These are phyloP conservation scores for Claviceps pusilla DNA, from an alignment of 2,329 filamentous ascomycete species.

Conservation along the genomic window DNA sequence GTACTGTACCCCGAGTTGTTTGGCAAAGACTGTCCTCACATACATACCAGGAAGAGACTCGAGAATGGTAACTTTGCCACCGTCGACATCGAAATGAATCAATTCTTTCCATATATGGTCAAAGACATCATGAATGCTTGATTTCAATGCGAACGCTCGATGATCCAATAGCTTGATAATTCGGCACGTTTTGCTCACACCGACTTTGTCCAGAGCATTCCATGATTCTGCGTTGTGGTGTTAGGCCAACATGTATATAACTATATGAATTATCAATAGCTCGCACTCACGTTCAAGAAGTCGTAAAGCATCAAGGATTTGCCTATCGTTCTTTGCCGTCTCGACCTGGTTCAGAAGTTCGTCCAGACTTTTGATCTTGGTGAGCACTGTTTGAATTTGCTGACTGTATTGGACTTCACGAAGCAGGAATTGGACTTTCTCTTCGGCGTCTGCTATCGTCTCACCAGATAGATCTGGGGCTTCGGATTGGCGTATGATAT, in stretches of 20 bases:
- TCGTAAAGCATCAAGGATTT: constrained; percentile 40
- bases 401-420: constrained; percentile 44
- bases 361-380: constrained; percentile 40
- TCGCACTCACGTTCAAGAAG: constrained; percentile 39
- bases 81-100: constrained; percentile 44
- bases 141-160: constrained; percentile 50
- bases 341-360: constrained; percentile 49
- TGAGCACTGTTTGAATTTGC: constrained; percentile 37
- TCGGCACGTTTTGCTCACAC: constrained; percentile 45
- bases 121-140: constrained; percentile 50
- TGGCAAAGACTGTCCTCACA: no score
- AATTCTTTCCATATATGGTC: constrained; percentile 56
- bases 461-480: constrained; percentile 39
- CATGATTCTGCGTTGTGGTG: constrained; percentile 31
- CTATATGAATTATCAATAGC: background rate
- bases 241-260: constrained; percentile 8
- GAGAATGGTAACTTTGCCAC: constrained; percentile 40
- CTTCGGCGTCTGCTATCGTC: constrained; percentile 35
- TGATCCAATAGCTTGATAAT: constrained; percentile 50
- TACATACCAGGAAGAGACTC: constrained; percentile 33
- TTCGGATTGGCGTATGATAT: constrained; percentile 67
- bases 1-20: background rate
- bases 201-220: constrained; percentile 41
- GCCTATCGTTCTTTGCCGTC: constrained; percentile 34
- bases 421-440: constrained; percentile 40